Conservation (phyloP, 2,329 filamentous ascomycete species). For the Phyllosticta paracitricarpa region DNA sequence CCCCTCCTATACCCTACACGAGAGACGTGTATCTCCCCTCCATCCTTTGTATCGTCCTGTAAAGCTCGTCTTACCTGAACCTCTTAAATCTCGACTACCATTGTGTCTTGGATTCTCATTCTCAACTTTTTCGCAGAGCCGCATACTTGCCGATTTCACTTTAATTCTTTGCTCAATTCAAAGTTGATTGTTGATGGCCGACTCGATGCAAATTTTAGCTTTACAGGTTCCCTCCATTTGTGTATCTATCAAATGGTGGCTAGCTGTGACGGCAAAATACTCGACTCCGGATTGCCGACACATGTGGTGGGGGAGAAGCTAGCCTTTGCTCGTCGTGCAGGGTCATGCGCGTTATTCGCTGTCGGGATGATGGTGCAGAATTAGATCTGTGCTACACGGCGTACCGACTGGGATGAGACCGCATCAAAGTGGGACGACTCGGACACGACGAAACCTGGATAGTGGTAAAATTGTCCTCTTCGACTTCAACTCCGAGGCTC, state of each 20-base stretch:
- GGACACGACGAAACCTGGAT: background rate
- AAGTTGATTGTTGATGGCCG: no score
- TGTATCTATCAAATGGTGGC: background rate
- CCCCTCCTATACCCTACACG: no score
- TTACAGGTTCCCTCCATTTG: background rate
- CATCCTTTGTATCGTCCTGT: no score
- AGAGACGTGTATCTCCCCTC: no score
- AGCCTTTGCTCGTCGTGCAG: background rate
- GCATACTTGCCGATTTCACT: no score
- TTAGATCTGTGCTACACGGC: background rate
- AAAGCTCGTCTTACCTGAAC: no score
- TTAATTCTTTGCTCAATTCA: no score
- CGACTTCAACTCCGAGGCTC: background rate
- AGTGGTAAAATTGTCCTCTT: background rate
- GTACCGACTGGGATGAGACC: background rate
- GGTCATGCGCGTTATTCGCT: background rate
- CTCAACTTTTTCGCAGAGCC: no score
- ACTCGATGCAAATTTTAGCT: no score
- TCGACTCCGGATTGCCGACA: background rate
- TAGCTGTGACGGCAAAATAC: background rate
- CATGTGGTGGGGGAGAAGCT: background rate
- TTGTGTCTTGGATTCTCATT: no score
- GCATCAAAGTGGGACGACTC: background rate
- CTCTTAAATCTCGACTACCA: no score
- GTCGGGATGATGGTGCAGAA: background rate